A percentile compares a stretch with the other conserved stretches of the same genome.
Conservation (phyloP, 1,284 basidiomycete genomes). For the Trichosporon sp. region DNA sequence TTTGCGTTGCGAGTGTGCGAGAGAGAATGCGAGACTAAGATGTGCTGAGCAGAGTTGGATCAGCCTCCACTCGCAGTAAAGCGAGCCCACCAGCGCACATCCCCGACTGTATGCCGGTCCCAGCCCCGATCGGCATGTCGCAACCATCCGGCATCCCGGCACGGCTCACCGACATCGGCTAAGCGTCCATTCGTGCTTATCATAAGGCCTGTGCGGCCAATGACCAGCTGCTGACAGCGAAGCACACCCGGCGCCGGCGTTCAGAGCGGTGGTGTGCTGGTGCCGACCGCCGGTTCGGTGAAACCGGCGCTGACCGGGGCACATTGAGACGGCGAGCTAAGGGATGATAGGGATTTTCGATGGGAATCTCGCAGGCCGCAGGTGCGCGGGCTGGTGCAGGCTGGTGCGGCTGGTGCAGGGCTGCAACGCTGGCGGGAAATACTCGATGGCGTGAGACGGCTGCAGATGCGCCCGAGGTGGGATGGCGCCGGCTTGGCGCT, state of each 20-base stretch:
- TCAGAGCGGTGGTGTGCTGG: background rate
- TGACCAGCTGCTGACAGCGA: background rate
- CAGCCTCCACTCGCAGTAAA: background rate
- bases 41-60: conserved; percentile 4
- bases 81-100: background rate
- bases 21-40: background rate
- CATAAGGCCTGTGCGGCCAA: background rate
- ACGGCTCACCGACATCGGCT: background rate
- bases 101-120: background rate
- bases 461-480: background rate
- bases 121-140: conserved; percentile 1
- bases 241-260: background rate
- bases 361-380: background rate
- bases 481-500: background rate
- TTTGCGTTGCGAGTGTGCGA: too few relatives aligned
- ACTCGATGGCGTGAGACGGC: background rate
- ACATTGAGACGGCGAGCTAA: too few relatives aligned
- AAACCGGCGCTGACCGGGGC: background rate
- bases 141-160: background rate
- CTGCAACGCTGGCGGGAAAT: background rate
- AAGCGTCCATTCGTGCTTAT: background rate
- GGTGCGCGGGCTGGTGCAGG: background rate
- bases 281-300: background rate
- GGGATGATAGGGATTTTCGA: background rate
- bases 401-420: background rate